Base-by-base conservation (phyloP, 495 filamentous ascomycete species). In the Neurospora tetraspora region DNA sequence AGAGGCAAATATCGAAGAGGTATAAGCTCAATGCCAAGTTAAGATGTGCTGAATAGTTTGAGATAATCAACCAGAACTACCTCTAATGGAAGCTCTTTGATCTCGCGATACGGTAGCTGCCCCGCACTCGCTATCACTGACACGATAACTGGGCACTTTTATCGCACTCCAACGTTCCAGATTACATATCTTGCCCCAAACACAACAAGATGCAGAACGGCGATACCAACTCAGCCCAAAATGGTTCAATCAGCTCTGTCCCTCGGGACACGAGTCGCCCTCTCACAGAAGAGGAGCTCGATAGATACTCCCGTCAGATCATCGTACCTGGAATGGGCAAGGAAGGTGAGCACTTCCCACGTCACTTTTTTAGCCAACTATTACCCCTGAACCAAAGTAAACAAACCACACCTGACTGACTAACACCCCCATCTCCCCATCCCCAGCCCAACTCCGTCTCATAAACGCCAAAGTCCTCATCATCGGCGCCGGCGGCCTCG, bases 401-500 rank as follows among this genome's bases (percentile, higher is more conserved):
- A 65, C 36, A 53, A 74, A 20, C 53, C 53, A 34, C 6, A 16
- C 6, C 70, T 70, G 61, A 79, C 70, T 70, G 61, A 79, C 73
- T 74, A 31, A 75, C 37, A 27, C 45, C 10, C n/a, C 9, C 42
- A 31, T 10, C 65, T n/a, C n/a, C 27, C 34, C 14, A 16, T 40
- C 40, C 7, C 12, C 27, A 94, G 93, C 92, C 11, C 96, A 99
- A 83, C 86, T 97, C 2, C 87, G 86, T 59, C 87, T 98, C 18
- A 91, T 91, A 77, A 82, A 85, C 16, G 83, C 91, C 5, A 87
- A 85, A 14, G 89, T 97, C 1, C 85, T 98, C 42, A 87, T 99
- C 69, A 88, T 99, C n/a, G 96, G 96, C n/a, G 88, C 91, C 27
- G 96, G 96, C 9, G 96, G 96, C 3, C 81, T 99, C 23, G 96